Conservation (phyloP, 2,329 filamentous ascomycete genomes). For the Talaromyces sp. region DNA sequence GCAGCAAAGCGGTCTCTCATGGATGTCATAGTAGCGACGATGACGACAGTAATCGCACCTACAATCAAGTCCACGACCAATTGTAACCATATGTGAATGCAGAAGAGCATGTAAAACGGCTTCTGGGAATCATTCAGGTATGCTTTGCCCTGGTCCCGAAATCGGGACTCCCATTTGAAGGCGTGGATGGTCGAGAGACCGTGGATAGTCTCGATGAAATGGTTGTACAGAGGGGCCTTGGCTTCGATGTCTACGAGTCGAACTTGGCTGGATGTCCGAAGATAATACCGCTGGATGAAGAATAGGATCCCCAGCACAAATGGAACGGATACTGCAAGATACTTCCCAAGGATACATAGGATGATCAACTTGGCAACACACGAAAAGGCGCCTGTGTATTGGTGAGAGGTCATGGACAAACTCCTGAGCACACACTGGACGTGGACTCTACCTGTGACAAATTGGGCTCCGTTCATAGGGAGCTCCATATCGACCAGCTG, state of each 20-base stretch:
- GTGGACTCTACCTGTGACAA: neutral
- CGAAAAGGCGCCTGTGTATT: neutral
- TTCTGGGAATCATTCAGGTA: slow-evolving; percentile 52
- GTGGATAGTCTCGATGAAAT: slow-evolving; percentile 53
- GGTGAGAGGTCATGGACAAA: neutral
- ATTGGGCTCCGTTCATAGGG: slow-evolving; percentile 24
- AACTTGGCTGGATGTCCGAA: slow-evolving; percentile 57
- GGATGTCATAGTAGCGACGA: slow-evolving; percentile 47
- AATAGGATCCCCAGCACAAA: slow-evolving; percentile 45
- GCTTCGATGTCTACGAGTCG: slow-evolving; percentile 58
- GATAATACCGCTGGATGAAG: slow-evolving; percentile 52
- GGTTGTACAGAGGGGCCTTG: slow-evolving; percentile 54
- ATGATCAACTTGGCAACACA: slow-evolving; percentile 46
- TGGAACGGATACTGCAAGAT: slow-evolving; percentile 48
- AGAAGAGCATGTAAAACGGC: slow-evolving; percentile 54
- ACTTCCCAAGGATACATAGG: slow-evolving; percentile 45
- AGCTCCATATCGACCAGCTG: slow-evolving; percentile 43
- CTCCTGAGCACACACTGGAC: neutral
- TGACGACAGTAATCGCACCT: slow-evolving; percentile 43
- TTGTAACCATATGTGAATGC: slow-evolving; percentile 54
- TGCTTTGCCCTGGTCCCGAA: slow-evolving; percentile 42
- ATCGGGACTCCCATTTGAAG: slow-evolving; percentile 47
- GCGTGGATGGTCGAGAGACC: slow-evolving; percentile 54
- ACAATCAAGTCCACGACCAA: slow-evolving; percentile 50
- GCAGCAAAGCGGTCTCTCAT: slow-evolving; percentile 40